Evolutionary conservation across 73 alveolate species (phyloP).

Genomic region (Paramecium sonneborni): DNA sequence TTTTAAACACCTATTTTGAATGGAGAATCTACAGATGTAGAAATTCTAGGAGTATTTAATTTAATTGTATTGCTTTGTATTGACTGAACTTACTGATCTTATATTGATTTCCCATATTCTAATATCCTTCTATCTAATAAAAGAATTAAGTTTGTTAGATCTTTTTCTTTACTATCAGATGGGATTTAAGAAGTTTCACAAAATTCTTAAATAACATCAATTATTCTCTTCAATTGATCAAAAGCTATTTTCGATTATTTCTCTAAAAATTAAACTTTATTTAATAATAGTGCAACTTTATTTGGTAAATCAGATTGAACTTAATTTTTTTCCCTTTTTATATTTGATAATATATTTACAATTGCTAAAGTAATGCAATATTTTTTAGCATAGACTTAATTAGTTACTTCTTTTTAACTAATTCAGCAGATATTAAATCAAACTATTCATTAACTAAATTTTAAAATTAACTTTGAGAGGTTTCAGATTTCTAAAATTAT

Average conservation of each 20-base stretch:
- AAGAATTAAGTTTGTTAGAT: neutral
- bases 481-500: neutral
- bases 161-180: neutral
- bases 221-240: neutral
- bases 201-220: constrained; percentile 7
- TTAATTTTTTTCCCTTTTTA: neutral
- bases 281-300: neutral
- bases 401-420: neutral
- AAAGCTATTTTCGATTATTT: neutral
- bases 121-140: neutral
- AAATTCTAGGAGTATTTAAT: neutral
- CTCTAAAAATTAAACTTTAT: neutral
- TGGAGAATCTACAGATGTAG: neutral
- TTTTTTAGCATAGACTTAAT: neutral
- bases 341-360: neutral
- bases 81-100: neutral
- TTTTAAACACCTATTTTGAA: neutral
- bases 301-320: constrained; percentile 8
- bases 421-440: neutral
- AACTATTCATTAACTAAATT: neutral
- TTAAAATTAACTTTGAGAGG: neutral
- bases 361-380: constrained; percentile 11
- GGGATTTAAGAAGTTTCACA: constrained; percentile 52
- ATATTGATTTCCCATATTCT: neutral
- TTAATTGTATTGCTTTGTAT: neutral